Evolutionary conservation across 805 yeast species (phyloP).

Genomic region (Scheffersomyces amazonensis): DNA sequence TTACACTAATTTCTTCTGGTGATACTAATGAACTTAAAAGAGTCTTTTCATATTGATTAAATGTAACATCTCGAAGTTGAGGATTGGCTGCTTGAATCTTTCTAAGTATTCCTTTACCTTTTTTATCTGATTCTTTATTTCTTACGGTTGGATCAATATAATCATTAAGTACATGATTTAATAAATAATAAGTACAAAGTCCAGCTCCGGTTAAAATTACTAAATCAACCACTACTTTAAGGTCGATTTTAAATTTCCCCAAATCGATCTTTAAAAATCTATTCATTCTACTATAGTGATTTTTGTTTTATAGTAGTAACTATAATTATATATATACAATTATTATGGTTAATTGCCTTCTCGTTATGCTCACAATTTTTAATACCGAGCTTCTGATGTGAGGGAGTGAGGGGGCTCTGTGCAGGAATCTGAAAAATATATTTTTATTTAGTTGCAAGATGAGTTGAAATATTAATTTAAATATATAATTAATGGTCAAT

Average conservation of each 20-base stretch:
- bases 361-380: too few relatives aligned
- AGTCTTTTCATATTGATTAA: constrained; percentile 75
- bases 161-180: constrained; percentile 40
- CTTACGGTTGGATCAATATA: constrained; percentile 27
- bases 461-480: too few relatives aligned
- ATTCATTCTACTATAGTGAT: too few relatives aligned
- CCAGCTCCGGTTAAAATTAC: constrained; percentile 57
- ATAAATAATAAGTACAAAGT: constrained; percentile 63
- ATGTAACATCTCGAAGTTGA: constrained; percentile 43
- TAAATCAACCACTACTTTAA: constrained; percentile 40
- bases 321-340: too few relatives aligned
- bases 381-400: too few relatives aligned
- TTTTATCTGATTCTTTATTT: constrained; percentile 63
- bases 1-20: constrained; percentile 76
- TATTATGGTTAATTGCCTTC: too few relatives aligned
- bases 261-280: constrained; percentile 6
- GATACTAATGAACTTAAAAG: constrained; percentile 75
- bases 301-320: too few relatives aligned
- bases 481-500: too few relatives aligned
- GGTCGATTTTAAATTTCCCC: constrained; percentile 36
- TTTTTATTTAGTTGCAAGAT: too few relatives aligned
- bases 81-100: constrained; percentile 52
- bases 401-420: too few relatives aligned
- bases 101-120: constrained; percentile 44
- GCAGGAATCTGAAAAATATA: too few relatives aligned